These are phyloP conservation scores for Podaxis sp. DNA, from an alignment of 768 basidiomycete species.

Conservation along the genomic window DNA sequence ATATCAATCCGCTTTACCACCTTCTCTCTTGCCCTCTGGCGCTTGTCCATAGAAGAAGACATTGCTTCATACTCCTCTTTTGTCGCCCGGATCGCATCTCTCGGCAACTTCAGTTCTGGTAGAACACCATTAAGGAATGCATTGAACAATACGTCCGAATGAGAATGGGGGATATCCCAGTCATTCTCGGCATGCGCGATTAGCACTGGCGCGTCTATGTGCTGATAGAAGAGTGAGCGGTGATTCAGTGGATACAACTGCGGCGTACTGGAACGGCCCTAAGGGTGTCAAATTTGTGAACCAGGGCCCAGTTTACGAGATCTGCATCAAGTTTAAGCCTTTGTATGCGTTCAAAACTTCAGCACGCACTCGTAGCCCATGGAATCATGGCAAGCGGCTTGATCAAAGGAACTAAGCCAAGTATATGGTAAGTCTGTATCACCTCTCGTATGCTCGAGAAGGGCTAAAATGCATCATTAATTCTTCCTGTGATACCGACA, in stretches of 20 bases:
- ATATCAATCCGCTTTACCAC: conserved; percentile 48
- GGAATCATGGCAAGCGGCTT: conserved; percentile 72
- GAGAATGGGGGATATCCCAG: conserved; percentile 72
- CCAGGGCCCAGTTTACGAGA: conserved; percentile 46
- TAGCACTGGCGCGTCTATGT: conserved; percentile 65
- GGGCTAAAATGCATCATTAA: conserved; percentile 32
- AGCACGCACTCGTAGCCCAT: conserved; percentile 55
- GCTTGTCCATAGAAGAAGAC: conserved; percentile 35
- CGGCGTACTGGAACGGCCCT: conserved; percentile 56
- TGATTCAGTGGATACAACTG: not conserved
- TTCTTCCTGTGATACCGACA: conserved; percentile 27
- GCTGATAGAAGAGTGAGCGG: conserved; percentile 40
- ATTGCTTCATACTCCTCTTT: conserved; percentile 47
- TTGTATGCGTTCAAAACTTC: not conserved
- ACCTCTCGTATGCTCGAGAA: conserved; percentile 64
- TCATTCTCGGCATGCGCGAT: conserved; percentile 82
- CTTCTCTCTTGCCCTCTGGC: conserved; percentile 40
- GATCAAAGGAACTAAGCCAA: conserved; percentile 70
- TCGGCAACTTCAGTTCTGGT: conserved; percentile 39
- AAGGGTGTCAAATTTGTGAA: conserved; percentile 63
- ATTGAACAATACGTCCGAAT: conserved; percentile 74
- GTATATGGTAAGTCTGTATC: conserved; percentile 66
- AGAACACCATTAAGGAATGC: conserved; percentile 66
- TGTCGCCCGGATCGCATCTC: conserved; percentile 24
- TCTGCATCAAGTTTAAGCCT: conserved; percentile 34